These are phyloP conservation scores for Epithemia pelagica DNA, from an alignment of 108 stramenopile genomes.

Conservation along the genomic window DNA sequence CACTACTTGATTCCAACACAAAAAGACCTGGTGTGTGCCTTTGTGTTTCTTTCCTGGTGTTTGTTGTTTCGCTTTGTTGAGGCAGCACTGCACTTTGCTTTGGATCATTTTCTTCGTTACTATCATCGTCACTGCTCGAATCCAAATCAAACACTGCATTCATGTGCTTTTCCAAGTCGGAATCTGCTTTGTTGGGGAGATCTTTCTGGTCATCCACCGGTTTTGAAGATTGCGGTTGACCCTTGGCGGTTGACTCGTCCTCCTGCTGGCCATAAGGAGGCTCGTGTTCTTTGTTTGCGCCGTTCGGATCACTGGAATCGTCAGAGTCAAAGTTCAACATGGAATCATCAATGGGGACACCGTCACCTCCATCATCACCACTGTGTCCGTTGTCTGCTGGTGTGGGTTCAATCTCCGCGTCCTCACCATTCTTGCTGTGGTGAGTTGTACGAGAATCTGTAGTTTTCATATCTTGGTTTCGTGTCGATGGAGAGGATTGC, in stretches of 20 bases:
- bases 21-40: neutral
- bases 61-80: neutral
- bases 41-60: neutral
- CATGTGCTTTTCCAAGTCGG: neutral
- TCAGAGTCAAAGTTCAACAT: constrained; percentile 20
- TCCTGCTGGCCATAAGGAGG: neutral
- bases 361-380: neutral
- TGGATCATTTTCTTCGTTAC: neutral
- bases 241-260: no score
- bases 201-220: neutral
- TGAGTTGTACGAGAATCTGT: neutral
- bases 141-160: neutral
- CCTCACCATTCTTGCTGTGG: neutral
- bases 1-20: neutral
- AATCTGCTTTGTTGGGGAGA: neutral
- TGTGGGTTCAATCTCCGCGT: neutral
- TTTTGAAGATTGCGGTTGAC: no score
- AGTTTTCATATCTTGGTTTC: neutral
- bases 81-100: neutral
- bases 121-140: neutral
- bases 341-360: constrained; percentile 5
- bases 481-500: neutral
- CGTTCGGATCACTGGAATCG: constrained; percentile 3
- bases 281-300: neutral
- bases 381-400: neutral